Evolutionary conservation across 768 basidiomycete species (phyloP), one percentile per base, ranked within the genome.

Genomic region (Phaeotremella skinneri): DNA sequence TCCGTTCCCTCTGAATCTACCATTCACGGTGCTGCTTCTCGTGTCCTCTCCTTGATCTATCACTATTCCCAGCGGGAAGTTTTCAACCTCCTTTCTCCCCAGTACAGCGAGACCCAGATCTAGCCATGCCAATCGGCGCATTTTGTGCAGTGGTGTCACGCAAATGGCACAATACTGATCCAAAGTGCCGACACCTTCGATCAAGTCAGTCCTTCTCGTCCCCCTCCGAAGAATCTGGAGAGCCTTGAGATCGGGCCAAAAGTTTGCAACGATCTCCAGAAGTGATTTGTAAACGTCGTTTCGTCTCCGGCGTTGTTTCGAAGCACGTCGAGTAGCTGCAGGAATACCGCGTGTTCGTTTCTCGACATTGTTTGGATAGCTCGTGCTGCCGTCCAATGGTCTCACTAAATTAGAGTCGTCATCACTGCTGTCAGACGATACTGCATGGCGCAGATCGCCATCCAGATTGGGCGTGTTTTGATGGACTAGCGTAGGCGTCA

Each of bases 51-150:
- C 29, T 16, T 23, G 16, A 14, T 16, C 5, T 0, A 58, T 7
- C 13, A 14, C 26, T 2, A 58, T 11, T 6, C 30, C 52, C 17
- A 59, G 25, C 14, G 58, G 58, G 30, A 59, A 59, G 29, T 59
- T 52, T 20, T 42, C 51, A 6, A 59, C 43, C 25, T 59, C 58
- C 26, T 45, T 30, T 25, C 25, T 17, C 7, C 58, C 58, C 1
- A 53, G 42, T 2, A 61, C 25, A 20, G 59, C 52, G 16, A 61
- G 13, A 17, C 53, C 59, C 16, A 61, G 59, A 55, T 61, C 59
- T 26, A 61, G 49, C 21, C 55, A 47, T 31, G 34, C 26, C 7
- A 61, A 49, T 20, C 49, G 41, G 27, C 49, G 26, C 17, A 61
- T 49, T 4, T 16, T 17, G 4, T 32, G 20, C 16, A 61, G 54